A percentile compares a stretch with the other conserved stretches of the same genome.
phyloP scores from a whole-genome alignment of 2,329 filamentous ascomycete genomes.

The Monosporascus ibericus region DNA sequence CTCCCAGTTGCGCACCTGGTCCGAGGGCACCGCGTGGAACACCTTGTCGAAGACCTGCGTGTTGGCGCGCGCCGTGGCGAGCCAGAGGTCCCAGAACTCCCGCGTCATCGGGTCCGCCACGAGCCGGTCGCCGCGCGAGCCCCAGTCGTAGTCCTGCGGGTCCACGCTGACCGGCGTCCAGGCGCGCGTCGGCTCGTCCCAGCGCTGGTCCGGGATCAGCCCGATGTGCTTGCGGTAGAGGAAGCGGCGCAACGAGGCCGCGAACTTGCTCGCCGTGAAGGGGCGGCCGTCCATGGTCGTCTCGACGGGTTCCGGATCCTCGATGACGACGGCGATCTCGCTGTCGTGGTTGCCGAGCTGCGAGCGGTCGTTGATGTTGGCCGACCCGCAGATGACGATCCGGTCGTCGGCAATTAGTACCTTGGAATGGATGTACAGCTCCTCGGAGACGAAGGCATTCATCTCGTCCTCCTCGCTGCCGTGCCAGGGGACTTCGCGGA shows the following conservation, averaged over 20 bases:
- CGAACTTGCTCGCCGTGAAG: conserved; percentile 69
- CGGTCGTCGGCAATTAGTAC: conserved; percentile 84
- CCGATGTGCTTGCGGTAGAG: conserved; percentile 91
- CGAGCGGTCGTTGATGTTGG: conserved; percentile 87
- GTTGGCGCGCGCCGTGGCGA: conserved; percentile 64
- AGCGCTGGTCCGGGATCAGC: conserved; percentile 67
- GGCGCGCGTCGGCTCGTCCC: conserved; percentile 64
- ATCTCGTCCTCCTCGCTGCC: conserved; percentile 51
- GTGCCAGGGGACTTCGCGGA: conserved; percentile 52
- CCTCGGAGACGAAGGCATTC: conserved; percentile 55
- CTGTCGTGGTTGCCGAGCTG: conserved; percentile 81
- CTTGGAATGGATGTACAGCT: conserved; percentile 78
- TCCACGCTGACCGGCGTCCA: conserved; percentile 67
- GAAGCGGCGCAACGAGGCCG: conserved; percentile 72
- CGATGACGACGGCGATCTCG: conserved; percentile 84
- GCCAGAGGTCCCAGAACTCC: conserved; percentile 68
- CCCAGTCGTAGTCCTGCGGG: conserved; percentile 70
- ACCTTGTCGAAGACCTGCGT: conserved; percentile 75
- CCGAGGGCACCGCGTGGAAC: conserved; percentile 73
- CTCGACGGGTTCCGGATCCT: conserved; percentile 66
- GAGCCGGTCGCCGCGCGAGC: conserved; percentile 57
- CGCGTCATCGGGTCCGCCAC: conserved; percentile 69
- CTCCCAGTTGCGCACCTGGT: conserved; percentile 63
- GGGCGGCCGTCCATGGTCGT: conserved; percentile 67
- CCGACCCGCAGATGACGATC: conserved; percentile 77